A percentile compares a stretch with the other conserved stretches of the same genome.
These are phyloP conservation scores for Peronospora tabacina DNA, from an alignment of 352 stramenopile species.

Conservation along the genomic window DNA sequence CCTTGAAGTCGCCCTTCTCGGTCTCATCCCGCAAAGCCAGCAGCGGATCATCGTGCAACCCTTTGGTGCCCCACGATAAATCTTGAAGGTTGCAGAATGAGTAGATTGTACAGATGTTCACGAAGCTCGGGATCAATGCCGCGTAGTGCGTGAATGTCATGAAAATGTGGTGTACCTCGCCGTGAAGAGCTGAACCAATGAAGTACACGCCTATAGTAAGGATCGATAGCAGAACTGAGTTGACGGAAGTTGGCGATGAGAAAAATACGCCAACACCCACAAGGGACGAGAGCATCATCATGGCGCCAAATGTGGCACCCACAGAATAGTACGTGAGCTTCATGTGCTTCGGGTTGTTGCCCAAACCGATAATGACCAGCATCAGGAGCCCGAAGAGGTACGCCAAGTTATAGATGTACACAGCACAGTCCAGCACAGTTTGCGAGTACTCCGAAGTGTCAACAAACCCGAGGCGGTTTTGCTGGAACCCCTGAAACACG, in stretches of 20 bases:
- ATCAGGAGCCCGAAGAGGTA: conserved; percentile 78
- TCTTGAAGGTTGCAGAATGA: conserved; percentile 87
- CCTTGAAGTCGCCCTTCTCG: conserved; percentile 79
- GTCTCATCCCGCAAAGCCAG: conserved; percentile 38
- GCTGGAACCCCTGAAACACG: conserved; percentile 84
- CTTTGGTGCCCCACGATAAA: conserved; percentile 83
- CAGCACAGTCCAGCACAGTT: conserved; percentile 47
- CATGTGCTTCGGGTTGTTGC: conserved; percentile 86
- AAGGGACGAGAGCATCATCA: conserved; percentile 74
- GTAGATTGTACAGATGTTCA: conserved; percentile 89
- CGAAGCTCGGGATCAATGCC: conserved; percentile 77
- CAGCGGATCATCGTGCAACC: conserved; percentile 48
- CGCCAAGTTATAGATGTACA: conserved; percentile 75
- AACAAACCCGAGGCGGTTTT: conserved; percentile 75
- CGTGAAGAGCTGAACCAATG: conserved; percentile 66
- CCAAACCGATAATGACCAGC: conserved; percentile 79
- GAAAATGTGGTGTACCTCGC: conserved; percentile 78
- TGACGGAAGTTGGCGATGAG: conserved; percentile 37
- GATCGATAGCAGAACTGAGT: conserved; percentile 56
- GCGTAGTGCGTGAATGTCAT: conserved; percentile 86
- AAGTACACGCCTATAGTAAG: conserved; percentile 79
- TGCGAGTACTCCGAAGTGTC: conserved; percentile 63
- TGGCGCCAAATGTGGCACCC: conserved; percentile 54
- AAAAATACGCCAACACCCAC: conserved; percentile 76
- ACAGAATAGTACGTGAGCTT: conserved; percentile 82